Base-by-base conservation (phyloP, 1,139 yeast genomes). In the Scheffersomyces parashehatae region DNA sequence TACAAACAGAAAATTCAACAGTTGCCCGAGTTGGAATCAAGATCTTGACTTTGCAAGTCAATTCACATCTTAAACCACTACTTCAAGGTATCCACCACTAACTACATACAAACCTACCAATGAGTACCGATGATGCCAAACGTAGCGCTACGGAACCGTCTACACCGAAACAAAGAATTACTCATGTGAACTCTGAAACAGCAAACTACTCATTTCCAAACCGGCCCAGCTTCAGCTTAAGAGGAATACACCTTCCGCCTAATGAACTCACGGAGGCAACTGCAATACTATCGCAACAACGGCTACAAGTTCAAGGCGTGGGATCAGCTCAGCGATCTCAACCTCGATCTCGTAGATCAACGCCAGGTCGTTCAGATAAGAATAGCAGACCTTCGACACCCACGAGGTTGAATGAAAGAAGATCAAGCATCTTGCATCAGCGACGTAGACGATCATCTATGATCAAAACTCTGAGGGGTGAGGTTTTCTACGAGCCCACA, bases 381-480 rank as follows among this genome's bases (percentile, higher is more conserved):
- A 12, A 16, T 12, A 37, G 41, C 11, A 28, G 30, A 10, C 41
- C 43, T 9, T 16, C 44, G 16, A 48, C 55, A 8, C 55, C 55
- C 4, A 45, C 49, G 1, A 13, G n/a, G 11, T 31, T 14, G n/a
- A 31, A 14, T 31, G 35, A 31, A 40, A 41, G 37, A 29, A 43
- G n/a, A 34, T 44, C 41, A 26, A 45, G 12, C 37, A 16, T 12
- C 34, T 38, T 24, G 12, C 33, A 12, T 16, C 26, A 39, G 29
- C 45, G 57, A 30, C 52, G 68, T 35, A 50, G 74, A 34, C 51
- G 75, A 9, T 66, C 74, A 1, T 70, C 75, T 0, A 54, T 67
- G 33, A 55, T 68, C 1, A 46, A 59, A 3, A 58, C 60, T 6
- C 54, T 48, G 4, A 45, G 51, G 3, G 72, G 72, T 0, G 57